Evolutionary conservation across 768 basidiomycete species (phyloP).

Genomic region (Xerocomus potaroensis): DNA sequence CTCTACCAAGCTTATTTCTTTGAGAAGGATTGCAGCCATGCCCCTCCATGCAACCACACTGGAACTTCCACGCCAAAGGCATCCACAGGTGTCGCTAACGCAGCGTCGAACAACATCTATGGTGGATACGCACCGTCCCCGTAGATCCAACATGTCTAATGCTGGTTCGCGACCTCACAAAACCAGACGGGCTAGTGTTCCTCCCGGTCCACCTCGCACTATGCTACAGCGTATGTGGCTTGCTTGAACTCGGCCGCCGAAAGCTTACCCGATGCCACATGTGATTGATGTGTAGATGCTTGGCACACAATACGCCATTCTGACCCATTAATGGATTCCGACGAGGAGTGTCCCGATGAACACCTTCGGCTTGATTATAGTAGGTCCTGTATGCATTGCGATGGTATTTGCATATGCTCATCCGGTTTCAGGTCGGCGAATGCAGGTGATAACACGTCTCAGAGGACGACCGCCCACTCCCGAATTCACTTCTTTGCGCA

Average conservation of each 20-base stretch:
- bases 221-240: constrained; percentile 63
- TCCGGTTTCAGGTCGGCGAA: constrained; percentile 46
- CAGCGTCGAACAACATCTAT: constrained; percentile 26
- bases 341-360: constrained; percentile 65
- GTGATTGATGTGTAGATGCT: constrained; percentile 68
- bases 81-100: constrained; percentile 14
- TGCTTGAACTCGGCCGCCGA: neutral
- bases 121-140: constrained; percentile 24
- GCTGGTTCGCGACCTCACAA: constrained; percentile 22
- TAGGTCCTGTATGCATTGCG: constrained; percentile 25
- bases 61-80: constrained; percentile 27
- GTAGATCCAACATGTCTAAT: constrained; percentile 19
- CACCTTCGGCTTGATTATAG: constrained; percentile 63
- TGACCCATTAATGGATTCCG: constrained; percentile 74
- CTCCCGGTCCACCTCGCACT: constrained; percentile 37
- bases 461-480: constrained; percentile 58
- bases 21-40: constrained; percentile 18
- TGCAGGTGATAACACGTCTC: constrained; percentile 56
- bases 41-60: constrained; percentile 16
- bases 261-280: constrained; percentile 4
- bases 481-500: constrained; percentile 33
- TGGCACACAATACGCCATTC: constrained; percentile 64
- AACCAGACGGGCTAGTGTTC: constrained; percentile 23
- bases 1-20: neutral
- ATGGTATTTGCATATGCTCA: constrained; percentile 7